These are phyloP conservation scores for Dioszegia hungarica DNA, from an alignment of 768 basidiomycete genomes.

Conservation along the genomic window DNA sequence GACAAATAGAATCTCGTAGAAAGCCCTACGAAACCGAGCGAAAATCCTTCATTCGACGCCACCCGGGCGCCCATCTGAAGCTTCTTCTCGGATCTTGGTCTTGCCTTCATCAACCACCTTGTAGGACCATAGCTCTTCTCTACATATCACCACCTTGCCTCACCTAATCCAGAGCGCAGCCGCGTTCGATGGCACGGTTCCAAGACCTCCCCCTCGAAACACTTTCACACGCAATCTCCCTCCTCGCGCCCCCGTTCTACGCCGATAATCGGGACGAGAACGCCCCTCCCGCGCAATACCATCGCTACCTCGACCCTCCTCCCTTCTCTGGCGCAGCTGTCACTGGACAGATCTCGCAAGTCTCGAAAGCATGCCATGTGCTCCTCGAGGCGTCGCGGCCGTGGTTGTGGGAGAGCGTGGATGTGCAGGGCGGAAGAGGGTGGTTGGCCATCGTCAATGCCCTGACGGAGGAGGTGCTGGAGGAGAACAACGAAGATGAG, in stretches of 20 bases:
- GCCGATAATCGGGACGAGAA: slow-evolving; percentile 3
- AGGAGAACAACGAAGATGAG: slow-evolving; percentile 1
- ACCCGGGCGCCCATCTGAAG: too few species aligned
- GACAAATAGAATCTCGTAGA: too few species aligned
- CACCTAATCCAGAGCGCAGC: too few species aligned
- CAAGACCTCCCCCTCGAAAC: slow-evolving; percentile 34
- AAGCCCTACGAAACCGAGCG: too few species aligned
- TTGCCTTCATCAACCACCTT: too few species aligned
- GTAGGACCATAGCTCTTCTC: too few species aligned
- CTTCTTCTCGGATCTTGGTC: neutral
- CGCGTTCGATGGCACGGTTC: slow-evolving; percentile 4
- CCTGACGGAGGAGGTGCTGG: slow-evolving; percentile 40
- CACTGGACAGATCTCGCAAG: slow-evolving; percentile 12
- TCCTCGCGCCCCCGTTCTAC: slow-evolving; percentile 35
- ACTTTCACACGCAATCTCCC: slow-evolving; percentile 30
- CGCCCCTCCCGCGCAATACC: neutral
- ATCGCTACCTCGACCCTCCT: slow-evolving; percentile 24
- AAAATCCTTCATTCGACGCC: too few species aligned
- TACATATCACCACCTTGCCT: too few species aligned
- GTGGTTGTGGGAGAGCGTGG: slow-evolving; percentile 47
- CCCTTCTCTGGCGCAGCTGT: slow-evolving; percentile 8
- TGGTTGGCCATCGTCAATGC: slow-evolving; percentile 48
- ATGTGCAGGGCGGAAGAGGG: slow-evolving; percentile 39
- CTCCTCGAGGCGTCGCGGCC: slow-evolving; percentile 37
- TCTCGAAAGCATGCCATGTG: slow-evolving; percentile 16